phyloP scores from a whole-genome alignment of 1,284 basidiomycete species.

The Papiliotrema laurentii region DNA sequence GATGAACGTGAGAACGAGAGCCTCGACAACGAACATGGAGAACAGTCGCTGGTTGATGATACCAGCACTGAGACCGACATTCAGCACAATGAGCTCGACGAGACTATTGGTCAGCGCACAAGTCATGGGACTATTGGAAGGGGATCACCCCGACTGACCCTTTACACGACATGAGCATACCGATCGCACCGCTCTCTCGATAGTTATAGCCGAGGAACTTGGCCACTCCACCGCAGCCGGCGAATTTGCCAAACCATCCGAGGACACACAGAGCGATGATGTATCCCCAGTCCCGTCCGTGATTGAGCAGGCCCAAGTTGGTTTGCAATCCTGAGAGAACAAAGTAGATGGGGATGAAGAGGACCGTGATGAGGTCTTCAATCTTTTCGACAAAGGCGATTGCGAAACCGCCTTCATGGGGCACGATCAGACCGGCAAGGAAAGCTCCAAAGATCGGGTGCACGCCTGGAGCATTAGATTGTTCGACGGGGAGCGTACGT shows the following conservation, averaged over 20 bases:
- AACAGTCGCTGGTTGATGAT: slow-evolving; percentile 65
- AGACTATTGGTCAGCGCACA: slow-evolving; percentile 50
- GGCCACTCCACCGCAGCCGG: slow-evolving; percentile 63
- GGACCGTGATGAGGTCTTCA: slow-evolving; percentile 62
- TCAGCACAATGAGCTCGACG: slow-evolving; percentile 86
- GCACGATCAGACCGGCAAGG: slow-evolving; percentile 80
- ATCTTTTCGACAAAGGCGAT: slow-evolving; percentile 70
- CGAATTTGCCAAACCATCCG: slow-evolving; percentile 73
- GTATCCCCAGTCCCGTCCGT: slow-evolving; percentile 78
- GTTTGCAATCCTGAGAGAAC: slow-evolving; percentile 75
- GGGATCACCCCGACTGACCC: slow-evolving; percentile 57
- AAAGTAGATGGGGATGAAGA: slow-evolving; percentile 84
- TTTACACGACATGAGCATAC: slow-evolving; percentile 90
- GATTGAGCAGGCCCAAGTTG: slow-evolving; percentile 71
- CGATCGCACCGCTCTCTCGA: slow-evolving; percentile 79
- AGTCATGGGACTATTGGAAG: too few relatives aligned
- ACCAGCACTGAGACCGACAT: slow-evolving; percentile 75
- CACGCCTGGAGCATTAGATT: slow-evolving; percentile 49
- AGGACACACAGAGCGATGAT: slow-evolving; percentile 73
- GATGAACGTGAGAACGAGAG: slow-evolving; percentile 77
- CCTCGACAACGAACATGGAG: slow-evolving; percentile 87
- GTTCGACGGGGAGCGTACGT: slow-evolving; percentile 24
- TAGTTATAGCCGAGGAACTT: slow-evolving; percentile 62
- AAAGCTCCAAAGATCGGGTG: slow-evolving; percentile 81
- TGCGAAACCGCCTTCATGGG: slow-evolving; percentile 78